Conservation (phyloP, 73 alveolate genomes). For the Uronychia binucleata region DNA sequence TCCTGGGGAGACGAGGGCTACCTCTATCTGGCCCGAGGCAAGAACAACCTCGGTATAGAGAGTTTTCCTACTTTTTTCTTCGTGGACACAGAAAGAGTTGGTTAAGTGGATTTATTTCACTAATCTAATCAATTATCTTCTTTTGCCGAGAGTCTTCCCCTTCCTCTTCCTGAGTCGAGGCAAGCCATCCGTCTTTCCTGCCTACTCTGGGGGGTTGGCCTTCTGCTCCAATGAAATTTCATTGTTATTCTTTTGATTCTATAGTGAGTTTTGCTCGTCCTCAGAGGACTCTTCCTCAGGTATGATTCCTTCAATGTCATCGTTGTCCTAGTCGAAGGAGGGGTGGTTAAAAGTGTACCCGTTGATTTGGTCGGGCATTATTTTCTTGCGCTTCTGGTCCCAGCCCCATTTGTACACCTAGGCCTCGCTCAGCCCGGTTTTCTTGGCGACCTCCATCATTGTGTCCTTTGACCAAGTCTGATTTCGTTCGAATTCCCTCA, state of each 20-base stretch:
- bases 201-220: not conserved
- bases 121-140: too few relatives aligned
- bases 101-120: too few relatives aligned
- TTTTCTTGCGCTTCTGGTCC: constrained; percentile 70
- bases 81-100: too few relatives aligned
- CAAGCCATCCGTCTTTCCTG: not conserved
- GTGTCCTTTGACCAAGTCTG: constrained; percentile 71
- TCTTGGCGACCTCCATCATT: constrained; percentile 50
- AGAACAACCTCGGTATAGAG: constrained; percentile 73
- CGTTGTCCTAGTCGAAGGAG: not conserved
- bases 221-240: not conserved
- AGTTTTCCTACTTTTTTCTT: constrained; percentile 54
- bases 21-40: constrained; percentile 73
- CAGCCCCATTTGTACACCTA: constrained; percentile 82
- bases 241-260: too few relatives aligned
- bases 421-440: constrained; percentile 77
- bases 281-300: not conserved
- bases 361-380: not conserved
- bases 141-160: too few relatives aligned
- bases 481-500: constrained; percentile 58
- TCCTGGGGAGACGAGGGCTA: constrained; percentile 85
- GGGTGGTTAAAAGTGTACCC: not conserved
- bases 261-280: too few relatives aligned
- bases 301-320: not conserved
- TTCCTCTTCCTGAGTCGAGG: not conserved